phyloP scores from a whole-genome alignment of 345 rosid species.

The Boechera retrofracta region DNA sequence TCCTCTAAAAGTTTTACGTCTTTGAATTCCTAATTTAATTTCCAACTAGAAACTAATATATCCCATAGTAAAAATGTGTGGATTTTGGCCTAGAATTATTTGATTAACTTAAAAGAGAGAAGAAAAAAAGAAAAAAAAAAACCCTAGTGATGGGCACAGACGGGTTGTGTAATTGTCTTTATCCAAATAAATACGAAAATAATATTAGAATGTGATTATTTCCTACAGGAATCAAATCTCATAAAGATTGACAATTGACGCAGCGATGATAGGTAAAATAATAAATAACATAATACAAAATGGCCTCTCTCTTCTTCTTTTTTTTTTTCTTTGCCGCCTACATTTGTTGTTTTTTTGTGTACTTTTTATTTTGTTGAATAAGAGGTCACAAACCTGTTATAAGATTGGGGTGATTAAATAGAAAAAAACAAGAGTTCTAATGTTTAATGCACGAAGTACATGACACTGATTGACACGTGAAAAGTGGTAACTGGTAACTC shows the following conservation, averaged over 20 bases:
- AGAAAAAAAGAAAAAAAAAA: not conserved
- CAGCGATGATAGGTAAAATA: constrained; percentile 14
- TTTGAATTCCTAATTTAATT: not conserved
- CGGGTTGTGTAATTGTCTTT: constrained; percentile 22
- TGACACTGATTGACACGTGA: constrained; percentile 9
- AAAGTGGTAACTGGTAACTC: not conserved
- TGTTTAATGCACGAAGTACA: not conserved
- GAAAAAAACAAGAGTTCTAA: not conserved
- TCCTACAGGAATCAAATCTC: constrained; percentile 37
- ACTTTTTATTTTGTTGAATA: not conserved
- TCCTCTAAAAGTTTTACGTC: not conserved
- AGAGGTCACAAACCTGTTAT: not conserved
- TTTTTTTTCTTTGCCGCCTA: not conserved
- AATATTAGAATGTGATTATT: not conserved
- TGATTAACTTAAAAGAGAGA: not conserved
- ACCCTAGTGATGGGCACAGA: constrained; percentile 6
- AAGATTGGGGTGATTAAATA: not conserved
- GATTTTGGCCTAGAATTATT: not conserved
- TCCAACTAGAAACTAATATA: not conserved
- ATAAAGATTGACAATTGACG: constrained; percentile 38
- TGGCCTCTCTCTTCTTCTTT: not conserved
- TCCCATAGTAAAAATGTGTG: not conserved
- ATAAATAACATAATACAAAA: constrained; percentile 8
- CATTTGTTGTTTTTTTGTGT: not conserved
- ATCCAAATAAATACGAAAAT: constrained; percentile 8